Base-by-base conservation (phyloP, 106 monocot species). In the Alisma plantagoaquatica region DNA sequence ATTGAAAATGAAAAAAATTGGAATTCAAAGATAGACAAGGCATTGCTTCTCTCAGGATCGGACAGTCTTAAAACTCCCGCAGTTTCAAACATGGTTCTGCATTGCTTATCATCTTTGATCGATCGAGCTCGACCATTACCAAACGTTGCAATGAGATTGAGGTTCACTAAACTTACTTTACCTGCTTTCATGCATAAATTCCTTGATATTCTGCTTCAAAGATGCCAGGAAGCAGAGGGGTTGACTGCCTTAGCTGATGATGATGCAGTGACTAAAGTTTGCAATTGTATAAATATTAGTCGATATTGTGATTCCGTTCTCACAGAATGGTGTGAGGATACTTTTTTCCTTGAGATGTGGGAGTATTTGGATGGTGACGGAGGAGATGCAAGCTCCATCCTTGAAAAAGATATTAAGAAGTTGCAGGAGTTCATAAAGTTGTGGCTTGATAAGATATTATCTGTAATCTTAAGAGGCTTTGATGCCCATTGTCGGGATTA, bases 211-310 rank as follows among this genome's bases (percentile, higher is more conserved):
- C 53, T 82, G 63, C 66, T 86, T 8, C 61, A 41, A 12, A 64
- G 86, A 46, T 99, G 98, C 64, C 85, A 99, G 60, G 98, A 90
- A 61, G 89, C 90, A 17, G 98, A 99, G 54, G 98, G 90, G 1
- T 72, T 99, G 4, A 99, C 98, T 47, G 98, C 98, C 17, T 65
- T 99, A 51, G 90, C 82, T 10, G 98, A 99, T 79, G 98, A 98
- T 75, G 74, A 85, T 67, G 85, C 90, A n/a, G 21, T 90, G 20
- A 45, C 68, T 15, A 99, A 82, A 44, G 98, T 99, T 18, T 73
- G 71, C 17, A 59, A 52, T 30, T 74, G 72, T 14, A 82, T 99
- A 26, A 99, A 99, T 68, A 70, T 86, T 41, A 79, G 79, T 48
- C 60, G 77, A 21, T 74, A 74, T 23, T 69, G 63, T 53, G 85